Conservation (phyloP, 441 rosid genomes). For the Melastoma candidum region DNA sequence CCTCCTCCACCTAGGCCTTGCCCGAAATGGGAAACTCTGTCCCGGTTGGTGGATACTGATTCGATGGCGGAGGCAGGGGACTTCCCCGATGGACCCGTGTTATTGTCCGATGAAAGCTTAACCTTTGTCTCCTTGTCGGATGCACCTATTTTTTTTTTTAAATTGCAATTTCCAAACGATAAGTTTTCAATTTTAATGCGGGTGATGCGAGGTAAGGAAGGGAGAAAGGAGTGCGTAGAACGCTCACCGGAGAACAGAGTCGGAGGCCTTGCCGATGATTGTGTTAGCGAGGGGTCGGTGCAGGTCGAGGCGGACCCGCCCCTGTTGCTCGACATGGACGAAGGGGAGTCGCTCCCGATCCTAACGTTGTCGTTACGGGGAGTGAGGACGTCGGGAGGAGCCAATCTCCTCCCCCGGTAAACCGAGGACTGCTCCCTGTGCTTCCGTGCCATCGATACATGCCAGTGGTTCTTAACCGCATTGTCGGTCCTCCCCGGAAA, state of each 20-base stretch:
- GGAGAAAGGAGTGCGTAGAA: background rate
- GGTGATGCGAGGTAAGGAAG: too few species aligned
- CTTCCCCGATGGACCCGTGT: conserved; percentile 19
- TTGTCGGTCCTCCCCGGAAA: conserved; percentile 97
- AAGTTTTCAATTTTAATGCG: too few species aligned
- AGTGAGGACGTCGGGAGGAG: conserved; percentile 9
- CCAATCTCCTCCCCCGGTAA: conserved; percentile 38
- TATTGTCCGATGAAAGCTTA: conserved; percentile 6
- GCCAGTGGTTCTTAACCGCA: conserved; percentile 98
- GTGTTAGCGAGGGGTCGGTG: conserved; percentile 49
- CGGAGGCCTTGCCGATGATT: conserved; percentile 31
- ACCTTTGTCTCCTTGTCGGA: too few species aligned
- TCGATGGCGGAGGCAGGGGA: conserved; percentile 32
- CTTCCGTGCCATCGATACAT: conserved; percentile 86
- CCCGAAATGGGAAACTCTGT: conserved; percentile 18
- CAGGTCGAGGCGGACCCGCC: conserved; percentile 42
- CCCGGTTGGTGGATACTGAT: conserved; percentile 28
- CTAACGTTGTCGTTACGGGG: conserved; percentile 10
- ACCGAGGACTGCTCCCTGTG: conserved; percentile 66
- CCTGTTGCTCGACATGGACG: conserved; percentile 33
- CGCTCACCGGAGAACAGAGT: conserved; percentile 17
- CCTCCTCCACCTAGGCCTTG: conserved; percentile 20
- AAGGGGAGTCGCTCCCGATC: conserved; percentile 22
- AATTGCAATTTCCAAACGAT: too few species aligned
- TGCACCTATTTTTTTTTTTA: too few species aligned